Percentiles rank a stretch among this genome's conserved stretches.
Evolutionary conservation across 257 asterid species (phyloP).

Genomic region (Plectranthus barbatus): DNA sequence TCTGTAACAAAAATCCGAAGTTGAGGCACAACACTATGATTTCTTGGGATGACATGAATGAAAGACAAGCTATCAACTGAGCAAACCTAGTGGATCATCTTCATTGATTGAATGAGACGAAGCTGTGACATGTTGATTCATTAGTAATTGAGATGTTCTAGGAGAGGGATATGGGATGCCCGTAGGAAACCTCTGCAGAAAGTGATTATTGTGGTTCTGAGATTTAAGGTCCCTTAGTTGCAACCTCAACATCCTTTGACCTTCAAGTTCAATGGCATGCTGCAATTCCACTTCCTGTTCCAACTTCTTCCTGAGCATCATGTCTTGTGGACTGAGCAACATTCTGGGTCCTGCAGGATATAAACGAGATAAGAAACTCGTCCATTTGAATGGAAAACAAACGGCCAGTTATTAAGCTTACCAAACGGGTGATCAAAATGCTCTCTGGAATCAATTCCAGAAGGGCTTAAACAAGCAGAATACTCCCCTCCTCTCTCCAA

Average conservation of each 20-base stretch:
- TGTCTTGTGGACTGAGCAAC: slow-evolving; percentile 57
- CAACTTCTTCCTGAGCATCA: slow-evolving; percentile 57
- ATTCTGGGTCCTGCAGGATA: slow-evolving; percentile 50
- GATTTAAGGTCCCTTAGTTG: slow-evolving; percentile 59
- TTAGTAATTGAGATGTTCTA: slow-evolving; percentile 34
- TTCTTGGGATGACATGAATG: not conserved
- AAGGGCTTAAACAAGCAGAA: slow-evolving; percentile 56
- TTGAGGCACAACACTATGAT: not conserved
- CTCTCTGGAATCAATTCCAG: slow-evolving; percentile 59
- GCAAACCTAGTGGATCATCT: slow-evolving; percentile 51
- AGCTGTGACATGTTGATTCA: slow-evolving; percentile 26
- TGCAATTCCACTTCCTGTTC: slow-evolving; percentile 73
- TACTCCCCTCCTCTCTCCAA: slow-evolving; percentile 57
- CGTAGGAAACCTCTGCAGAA: slow-evolving; percentile 30
- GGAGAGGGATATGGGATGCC: slow-evolving; percentile 36
- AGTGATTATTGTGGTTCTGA: slow-evolving; percentile 33
- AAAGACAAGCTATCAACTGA: not conserved
- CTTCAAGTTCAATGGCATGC: slow-evolving; percentile 70
- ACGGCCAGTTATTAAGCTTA: slow-evolving; percentile 12
- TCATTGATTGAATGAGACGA: slow-evolving; percentile 27
- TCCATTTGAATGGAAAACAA: not conserved
- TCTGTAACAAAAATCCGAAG: slow-evolving; percentile 17
- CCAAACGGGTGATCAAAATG: slow-evolving; percentile 69
- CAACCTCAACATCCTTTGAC: slow-evolving; percentile 67
- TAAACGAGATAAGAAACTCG: not conserved